Percentiles rank a stretch among this genome's conserved stretches.
These are phyloP conservation scores for Mesotaenium endlicherianum DNA, from an alignment of 139 green algal genomes.

Conservation along the genomic window DNA sequence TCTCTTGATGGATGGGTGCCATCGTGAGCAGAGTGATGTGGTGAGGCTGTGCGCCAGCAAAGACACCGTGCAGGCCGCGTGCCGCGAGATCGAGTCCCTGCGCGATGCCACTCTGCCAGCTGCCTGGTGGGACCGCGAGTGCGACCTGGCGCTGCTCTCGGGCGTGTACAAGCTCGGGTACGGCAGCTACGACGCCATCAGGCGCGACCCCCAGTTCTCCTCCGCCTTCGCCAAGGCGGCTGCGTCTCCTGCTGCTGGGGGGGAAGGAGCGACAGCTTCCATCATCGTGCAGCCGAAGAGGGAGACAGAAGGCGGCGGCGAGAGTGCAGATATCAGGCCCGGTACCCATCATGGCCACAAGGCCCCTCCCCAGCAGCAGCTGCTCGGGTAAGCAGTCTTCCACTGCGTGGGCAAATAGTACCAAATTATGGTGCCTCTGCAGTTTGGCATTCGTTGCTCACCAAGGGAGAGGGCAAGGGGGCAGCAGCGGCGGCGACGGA, in stretches of 20 bases:
- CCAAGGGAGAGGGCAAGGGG: neutral
- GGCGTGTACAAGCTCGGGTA: conserved; percentile 31
- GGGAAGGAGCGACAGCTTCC: neutral
- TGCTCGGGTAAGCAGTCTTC: no score
- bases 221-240: neutral
- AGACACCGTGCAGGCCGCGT: neutral
- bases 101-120: conserved; percentile 21
- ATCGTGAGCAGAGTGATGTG: neutral
- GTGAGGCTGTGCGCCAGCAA: neutral
- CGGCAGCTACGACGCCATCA: conserved; percentile 28
- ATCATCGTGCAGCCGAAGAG: neutral
- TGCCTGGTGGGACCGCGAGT: conserved; percentile 3
- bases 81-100: neutral
- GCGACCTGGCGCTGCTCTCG: conserved; percentile 25
- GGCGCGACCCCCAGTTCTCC: neutral
- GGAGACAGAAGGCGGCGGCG: neutral
- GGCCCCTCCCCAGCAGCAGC: no score
- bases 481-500: neutral
- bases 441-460: neutral
- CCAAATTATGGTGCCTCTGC: no score
- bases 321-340: neutral
- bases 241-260: neutral
- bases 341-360: neutral
- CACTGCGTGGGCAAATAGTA: no score
- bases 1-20: neutral